phyloP scores from a whole-genome alignment of 371 early-diverging fungal species.

The Paraphysoderma sedebokerense region DNA sequence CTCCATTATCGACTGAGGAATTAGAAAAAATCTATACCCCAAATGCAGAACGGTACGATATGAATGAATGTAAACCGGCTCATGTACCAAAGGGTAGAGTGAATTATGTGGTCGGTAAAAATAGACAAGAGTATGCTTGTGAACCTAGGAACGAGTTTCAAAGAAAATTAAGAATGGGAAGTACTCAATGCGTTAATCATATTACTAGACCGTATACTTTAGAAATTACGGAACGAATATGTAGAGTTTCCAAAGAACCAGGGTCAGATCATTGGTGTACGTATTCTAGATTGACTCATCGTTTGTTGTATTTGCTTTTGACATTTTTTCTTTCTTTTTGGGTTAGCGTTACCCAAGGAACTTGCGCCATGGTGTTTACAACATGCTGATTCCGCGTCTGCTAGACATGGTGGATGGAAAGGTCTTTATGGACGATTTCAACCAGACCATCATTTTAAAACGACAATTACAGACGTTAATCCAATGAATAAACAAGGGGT shows the following conservation, averaged over 20 bases:
- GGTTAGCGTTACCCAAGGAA: constrained; percentile 18
- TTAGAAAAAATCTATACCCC: too few relatives aligned
- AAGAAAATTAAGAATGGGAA: constrained; percentile 14
- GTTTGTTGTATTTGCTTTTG: neutral
- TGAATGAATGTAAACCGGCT: too few relatives aligned
- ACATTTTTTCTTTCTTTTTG: neutral
- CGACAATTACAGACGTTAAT: constrained; percentile 27
- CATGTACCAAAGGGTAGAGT: too few relatives aligned
- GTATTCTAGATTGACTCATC: neutral
- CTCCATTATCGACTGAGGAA: too few relatives aligned
- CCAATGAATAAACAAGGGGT: constrained; percentile 34
- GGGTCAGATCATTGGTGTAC: constrained; percentile 27
- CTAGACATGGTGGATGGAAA: constrained; percentile 31
- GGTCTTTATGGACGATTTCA: constrained; percentile 31
- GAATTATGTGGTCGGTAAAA: constrained; percentile 19
- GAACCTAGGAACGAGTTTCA: constrained; percentile 31
- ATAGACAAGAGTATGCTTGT: constrained; percentile 12
- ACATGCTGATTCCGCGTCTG: constrained; percentile 21
- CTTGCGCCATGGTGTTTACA: constrained; percentile 30
- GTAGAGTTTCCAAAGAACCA: constrained; percentile 19
- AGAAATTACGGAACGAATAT: constrained; percentile 25
- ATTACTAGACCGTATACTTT: constrained; percentile 21
- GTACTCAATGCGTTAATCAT: constrained; percentile 21
- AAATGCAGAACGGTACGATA: too few relatives aligned
- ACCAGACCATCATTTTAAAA: constrained; percentile 25